Percentiles rank a stretch among this genome's conserved stretches.
phyloP scores from a whole-genome alignment of 108 stramenopile genomes.

The Conticribra weissflogii region DNA sequence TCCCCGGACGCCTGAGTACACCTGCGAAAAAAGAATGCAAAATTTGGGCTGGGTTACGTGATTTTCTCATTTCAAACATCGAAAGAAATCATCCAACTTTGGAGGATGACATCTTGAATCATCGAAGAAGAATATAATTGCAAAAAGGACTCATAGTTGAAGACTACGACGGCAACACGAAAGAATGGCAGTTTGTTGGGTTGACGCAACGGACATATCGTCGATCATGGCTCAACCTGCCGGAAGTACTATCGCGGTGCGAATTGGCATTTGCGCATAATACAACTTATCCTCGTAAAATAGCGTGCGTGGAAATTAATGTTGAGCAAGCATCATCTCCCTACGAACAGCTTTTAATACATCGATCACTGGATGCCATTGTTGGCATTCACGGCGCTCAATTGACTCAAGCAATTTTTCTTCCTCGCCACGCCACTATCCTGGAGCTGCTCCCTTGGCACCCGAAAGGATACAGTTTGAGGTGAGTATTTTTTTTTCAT shows the following conservation, averaged over 20 bases:
- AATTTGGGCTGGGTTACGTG: too few species aligned
- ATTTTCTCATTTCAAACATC: constrained; percentile 11
- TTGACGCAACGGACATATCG: constrained; percentile 18
- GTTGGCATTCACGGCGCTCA: constrained; percentile 65
- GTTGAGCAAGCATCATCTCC: constrained; percentile 45
- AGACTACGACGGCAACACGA: constrained; percentile 6
- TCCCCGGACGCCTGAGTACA: too few species aligned
- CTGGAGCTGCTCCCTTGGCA: constrained; percentile 60
- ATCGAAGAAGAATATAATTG: constrained; percentile 5
- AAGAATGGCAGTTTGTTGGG: constrained; percentile 31
- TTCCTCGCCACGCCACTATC: constrained; percentile 48
- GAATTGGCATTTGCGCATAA: constrained; percentile 24
- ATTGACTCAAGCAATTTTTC: constrained; percentile 57
- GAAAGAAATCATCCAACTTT: not conserved
- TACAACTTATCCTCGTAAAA: constrained; percentile 3
- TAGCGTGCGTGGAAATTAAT: constrained; percentile 57
- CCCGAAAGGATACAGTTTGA: constrained; percentile 40
- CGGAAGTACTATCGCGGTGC: constrained; percentile 31
- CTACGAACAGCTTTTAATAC: constrained; percentile 53
- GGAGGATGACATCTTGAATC: not conserved
- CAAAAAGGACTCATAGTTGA: not conserved
- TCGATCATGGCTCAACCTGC: constrained; percentile 18
- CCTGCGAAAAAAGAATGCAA: too few species aligned
- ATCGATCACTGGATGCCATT: constrained; percentile 55
- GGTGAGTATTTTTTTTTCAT: not conserved